Evolutionary conservation across 179 eudicot species (phyloP).

Genomic region (Silene vulgaris): DNA sequence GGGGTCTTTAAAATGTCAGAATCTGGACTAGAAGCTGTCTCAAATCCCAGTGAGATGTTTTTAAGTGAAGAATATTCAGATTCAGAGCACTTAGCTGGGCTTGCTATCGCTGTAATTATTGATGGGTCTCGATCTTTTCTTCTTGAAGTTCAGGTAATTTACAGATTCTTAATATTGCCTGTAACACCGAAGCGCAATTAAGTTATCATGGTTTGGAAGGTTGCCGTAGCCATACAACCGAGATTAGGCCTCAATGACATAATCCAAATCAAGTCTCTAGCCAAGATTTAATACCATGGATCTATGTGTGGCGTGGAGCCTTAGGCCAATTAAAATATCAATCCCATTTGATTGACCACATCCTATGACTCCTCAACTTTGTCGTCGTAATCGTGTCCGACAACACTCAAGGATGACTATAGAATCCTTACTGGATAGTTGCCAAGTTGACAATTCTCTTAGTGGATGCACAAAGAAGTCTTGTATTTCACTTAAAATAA

Average conservation of each 20-base stretch:
- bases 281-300: neutral
- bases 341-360: neutral
- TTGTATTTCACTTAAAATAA: too few relatives aligned
- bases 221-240: neutral
- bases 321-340: neutral
- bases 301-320: neutral
- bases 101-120: conserved; percentile 78
- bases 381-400: neutral
- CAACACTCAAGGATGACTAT: neutral
- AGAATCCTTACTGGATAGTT: neutral
- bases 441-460: neutral
- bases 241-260: too few relatives aligned
- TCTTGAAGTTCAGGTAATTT: conserved; percentile 80
- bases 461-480: neutral
- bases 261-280: too few relatives aligned
- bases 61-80: conserved; percentile 62
- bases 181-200: neutral
- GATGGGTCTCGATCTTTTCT: conserved; percentile 93
- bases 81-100: conserved; percentile 86
- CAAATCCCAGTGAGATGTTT: conserved; percentile 83
- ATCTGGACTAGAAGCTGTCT: conserved; percentile 67
- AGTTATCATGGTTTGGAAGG: neutral
- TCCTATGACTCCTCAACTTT: neutral
- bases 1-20: conserved; percentile 90
- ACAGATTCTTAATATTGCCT: neutral